Evolutionary conservation across 129 eudicot species (phyloP), one percentile per base, ranked within the genome.

Genomic region (Saussurea involucrata): DNA sequence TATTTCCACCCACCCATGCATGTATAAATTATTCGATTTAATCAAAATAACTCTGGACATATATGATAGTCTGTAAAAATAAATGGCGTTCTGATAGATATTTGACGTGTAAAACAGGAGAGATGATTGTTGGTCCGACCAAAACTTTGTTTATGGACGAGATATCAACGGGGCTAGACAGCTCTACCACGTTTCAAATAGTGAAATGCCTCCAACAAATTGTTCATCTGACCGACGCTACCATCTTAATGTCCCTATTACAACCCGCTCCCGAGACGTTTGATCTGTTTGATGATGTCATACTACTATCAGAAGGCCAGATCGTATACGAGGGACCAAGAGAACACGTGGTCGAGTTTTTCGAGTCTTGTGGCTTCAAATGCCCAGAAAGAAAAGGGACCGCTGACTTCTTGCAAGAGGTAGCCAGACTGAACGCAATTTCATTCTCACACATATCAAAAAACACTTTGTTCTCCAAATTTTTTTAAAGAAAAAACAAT

Each of bases 321-420:
- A 92, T 95, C 32, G 97, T 95, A 20, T 95, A 95, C 46, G 94
- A 92, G 66, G 99, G 99, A 80, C 99, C 99, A 10, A 42, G 99
- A 55, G 97, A 89, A 25, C 90, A 92, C 37, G 88, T 92, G 0
- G 83, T 95, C 9, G 94, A 92, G 78, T 95, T 95, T 86, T 95
- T 95, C 34, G 94, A 92, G 66, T 81, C 84, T 27, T 95, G 99
- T 70, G 99, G 99, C 2, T 95, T 95, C 76, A 89, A 73, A 63
- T 92, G 99, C 68, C 99, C 99, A 0, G 94, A 95, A 77, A 85
- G 99, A 76, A 95, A 94, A 75, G 99, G 97, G 4, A 92, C 92
- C 5, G 99, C 99, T 63, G 99, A 95, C 68, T 95, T 95, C 83
- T 83, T 95, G 81, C 99, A 95, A 87, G 99, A 95, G 97, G 98